Evolutionary conservation across 139 green algal species (phyloP).

Genomic region (Bryopsis sp.): DNA sequence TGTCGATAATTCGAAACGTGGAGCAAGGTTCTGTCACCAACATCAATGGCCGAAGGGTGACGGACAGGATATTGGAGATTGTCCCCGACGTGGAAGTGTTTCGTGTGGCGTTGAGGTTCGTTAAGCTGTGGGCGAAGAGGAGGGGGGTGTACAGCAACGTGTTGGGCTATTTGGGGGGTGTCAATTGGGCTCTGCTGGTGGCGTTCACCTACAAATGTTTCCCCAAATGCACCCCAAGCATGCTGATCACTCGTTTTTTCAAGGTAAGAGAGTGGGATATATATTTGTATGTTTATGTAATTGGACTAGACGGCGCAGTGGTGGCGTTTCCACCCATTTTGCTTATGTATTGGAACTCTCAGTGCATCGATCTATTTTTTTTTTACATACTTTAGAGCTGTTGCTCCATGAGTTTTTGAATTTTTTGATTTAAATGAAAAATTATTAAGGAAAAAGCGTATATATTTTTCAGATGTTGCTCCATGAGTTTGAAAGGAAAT

Average conservation of each 20-base stretch:
- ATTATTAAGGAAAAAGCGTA: no score
- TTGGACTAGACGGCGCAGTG: no score
- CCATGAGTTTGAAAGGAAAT: no score
- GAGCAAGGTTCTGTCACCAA: slow-evolving; percentile 1
- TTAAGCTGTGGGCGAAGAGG: slow-evolving; percentile 6
- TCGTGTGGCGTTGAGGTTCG: background rate
- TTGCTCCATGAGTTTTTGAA: no score
- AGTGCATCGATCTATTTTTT: no score
- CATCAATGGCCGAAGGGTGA: slow-evolving; percentile 11
- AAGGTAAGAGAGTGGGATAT: slow-evolving; percentile 3
- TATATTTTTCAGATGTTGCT: no score
- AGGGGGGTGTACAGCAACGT: slow-evolving; percentile 11
- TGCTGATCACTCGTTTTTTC: slow-evolving; percentile 7
- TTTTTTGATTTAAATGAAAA: no score
- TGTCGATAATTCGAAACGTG: slow-evolving; percentile 5
- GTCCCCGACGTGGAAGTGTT: slow-evolving; percentile 2
- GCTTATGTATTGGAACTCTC: no score
- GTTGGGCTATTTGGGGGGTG: background rate
- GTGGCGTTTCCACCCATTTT: no score
- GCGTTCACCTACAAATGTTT: background rate
- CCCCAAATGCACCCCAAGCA: background rate
- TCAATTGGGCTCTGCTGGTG: slow-evolving; percentile 8
- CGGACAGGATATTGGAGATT: slow-evolving; percentile 1
- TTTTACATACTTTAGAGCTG: no score
- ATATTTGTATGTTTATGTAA: no score